A percentile compares a stretch with the other conserved stretches of the same genome.
Conservation (phyloP, 2,329 filamentous ascomycete species). For the Aspergillus tubingensis region DNA sequence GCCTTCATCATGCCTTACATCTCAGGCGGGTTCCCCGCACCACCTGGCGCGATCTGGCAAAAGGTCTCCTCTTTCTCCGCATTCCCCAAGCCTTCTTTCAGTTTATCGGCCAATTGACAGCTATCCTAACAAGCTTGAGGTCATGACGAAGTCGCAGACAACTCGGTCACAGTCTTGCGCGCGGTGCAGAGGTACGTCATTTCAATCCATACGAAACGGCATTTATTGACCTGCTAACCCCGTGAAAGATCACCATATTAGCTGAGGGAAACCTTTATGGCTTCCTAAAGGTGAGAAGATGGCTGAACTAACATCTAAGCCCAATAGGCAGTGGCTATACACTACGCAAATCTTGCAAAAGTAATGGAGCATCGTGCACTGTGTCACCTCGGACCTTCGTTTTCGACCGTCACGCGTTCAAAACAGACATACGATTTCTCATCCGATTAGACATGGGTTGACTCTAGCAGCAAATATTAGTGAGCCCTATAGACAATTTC, state of each 20-base stretch:
- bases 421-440: slow-evolving; percentile 9
- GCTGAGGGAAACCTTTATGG: not conserved
- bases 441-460: slow-evolving; percentile 9
- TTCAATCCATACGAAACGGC: not conserved
- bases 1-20: not conserved
- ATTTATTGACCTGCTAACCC: not conserved
- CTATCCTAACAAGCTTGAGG: too few species aligned
- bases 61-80: not conserved
- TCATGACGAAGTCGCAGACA: not conserved
- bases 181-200: not conserved
- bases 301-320: too few species aligned
- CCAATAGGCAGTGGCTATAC: not conserved
- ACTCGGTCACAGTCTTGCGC: not conserved
- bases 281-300: fast-evolving
- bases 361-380: not conserved
- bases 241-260: not conserved
- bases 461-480: not conserved
- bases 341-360: not conserved
- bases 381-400: not conserved
- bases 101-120: too few species aligned
- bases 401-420: slow-evolving; percentile 4
- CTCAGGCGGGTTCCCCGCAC: not conserved
- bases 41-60: not conserved
- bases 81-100: not conserved
- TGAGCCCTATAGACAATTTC: not conserved